phyloP scores from a whole-genome alignment of 495 filamentous ascomycete genomes.

The Annulohypoxylon nitens region DNA sequence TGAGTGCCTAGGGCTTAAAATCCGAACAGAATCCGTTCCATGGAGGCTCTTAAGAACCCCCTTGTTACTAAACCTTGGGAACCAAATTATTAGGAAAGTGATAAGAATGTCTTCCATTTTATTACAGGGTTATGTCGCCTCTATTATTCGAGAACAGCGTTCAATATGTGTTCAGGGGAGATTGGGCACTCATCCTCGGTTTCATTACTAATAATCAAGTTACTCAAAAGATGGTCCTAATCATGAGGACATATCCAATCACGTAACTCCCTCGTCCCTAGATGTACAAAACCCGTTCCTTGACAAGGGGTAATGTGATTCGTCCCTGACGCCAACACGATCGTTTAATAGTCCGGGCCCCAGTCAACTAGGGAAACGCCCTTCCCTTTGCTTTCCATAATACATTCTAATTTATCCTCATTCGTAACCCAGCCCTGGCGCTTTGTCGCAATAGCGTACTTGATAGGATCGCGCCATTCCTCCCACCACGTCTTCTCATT shows the following conservation, averaged over 20 bases:
- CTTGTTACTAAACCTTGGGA: no score
- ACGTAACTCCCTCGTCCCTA: background rate
- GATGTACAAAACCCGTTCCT: background rate
- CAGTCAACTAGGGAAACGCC: conserved; percentile 54
- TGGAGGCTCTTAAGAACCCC: no score
- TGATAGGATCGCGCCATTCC: conserved; percentile 61
- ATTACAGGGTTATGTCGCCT: no score
- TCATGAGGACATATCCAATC: background rate
- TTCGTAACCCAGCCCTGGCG: conserved; percentile 64
- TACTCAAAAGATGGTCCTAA: background rate
- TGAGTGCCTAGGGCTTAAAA: no score
- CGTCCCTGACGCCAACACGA: background rate
- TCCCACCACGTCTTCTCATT: conserved; percentile 68
- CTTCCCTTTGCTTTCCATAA: conserved; percentile 59
- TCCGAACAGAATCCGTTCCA: no score
- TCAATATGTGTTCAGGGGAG: no score
- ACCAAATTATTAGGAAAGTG: no score
- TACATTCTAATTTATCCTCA: conserved; percentile 64
- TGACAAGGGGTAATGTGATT: background rate
- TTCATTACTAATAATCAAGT: background rate
- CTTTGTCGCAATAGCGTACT: conserved; percentile 59
- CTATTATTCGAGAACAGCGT: no score
- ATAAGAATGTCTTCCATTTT: no score
- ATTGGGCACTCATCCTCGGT: background rate
- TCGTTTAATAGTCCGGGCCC: conserved; percentile 50